Evolutionary conservation across 768 basidiomycete species (phyloP), one percentile per base, ranked within the genome.

Genomic region (Amanita pseudoporphyria): DNA sequence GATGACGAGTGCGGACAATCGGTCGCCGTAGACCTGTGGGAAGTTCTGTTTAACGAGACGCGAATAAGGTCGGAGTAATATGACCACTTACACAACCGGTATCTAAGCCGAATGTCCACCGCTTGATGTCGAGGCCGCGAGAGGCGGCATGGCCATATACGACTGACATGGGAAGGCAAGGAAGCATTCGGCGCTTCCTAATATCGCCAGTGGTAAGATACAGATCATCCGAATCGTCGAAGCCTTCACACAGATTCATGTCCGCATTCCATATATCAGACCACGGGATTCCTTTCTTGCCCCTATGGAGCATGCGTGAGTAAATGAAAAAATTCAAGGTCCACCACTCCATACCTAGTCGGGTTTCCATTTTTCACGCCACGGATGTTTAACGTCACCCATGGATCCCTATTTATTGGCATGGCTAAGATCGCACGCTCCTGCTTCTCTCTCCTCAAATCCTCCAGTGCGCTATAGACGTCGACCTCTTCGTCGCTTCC

Each of bases 71-170:
- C 21, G 22, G 16, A 38, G 33, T n/a, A n/a, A n/a, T n/a, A n/a
- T n/a, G 26, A 28, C 26, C n/a, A 70, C 82, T 62, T 61, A 91
- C 87, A 59, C 92, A 95, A 9, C 88, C 93, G 0, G 85, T 76
- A 62, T 98, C 94, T 30, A 95, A 65, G 1, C 94, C 94, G 52
- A 92, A 67, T 2, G 82, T 79, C 84, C 86, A 95, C 18, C 85
- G 72, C 53, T 85, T 83, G 55, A 91, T 64, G 61, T 93, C 89
- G 10, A 96, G 71, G 10, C 87, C 88, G 22, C 87, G 72, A 3
- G 75, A 69, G 5, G 93, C 93, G 6, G 82, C 74, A 58, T 96
- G 94, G 0, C 91, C 94, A 62, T 95, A 96, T 5, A 95, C 65
- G n/a, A 90, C 81, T 33, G 77, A 86, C 1, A 79, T 72, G 1